These are phyloP conservation scores for Chaetothyriales sp. DNA, from an alignment of 2,329 filamentous ascomycete species.

Conservation along the genomic window DNA sequence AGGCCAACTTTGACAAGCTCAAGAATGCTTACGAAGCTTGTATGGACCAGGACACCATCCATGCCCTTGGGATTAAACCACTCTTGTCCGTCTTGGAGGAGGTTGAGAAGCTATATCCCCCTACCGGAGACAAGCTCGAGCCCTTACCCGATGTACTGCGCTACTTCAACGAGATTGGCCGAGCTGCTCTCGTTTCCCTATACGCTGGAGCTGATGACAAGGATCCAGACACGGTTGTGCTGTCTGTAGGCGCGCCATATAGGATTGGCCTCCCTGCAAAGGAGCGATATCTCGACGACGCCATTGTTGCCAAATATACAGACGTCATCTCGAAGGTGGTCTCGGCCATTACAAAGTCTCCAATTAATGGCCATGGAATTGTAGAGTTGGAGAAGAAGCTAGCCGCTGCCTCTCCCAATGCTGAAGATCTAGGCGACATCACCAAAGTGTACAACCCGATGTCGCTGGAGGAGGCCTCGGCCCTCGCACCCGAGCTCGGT, in stretches of 20 bases:
- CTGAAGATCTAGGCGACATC: slow-evolving; percentile 47
- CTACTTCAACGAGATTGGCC: slow-evolving; percentile 26
- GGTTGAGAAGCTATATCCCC: slow-evolving; percentile 35
- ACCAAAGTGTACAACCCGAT: slow-evolving; percentile 54
- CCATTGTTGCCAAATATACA: slow-evolving; percentile 40
- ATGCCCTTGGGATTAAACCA: slow-evolving; percentile 42
- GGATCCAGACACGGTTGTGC: slow-evolving; percentile 40
- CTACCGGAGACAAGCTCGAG: slow-evolving; percentile 17
- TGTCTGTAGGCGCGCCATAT: slow-evolving; percentile 32
- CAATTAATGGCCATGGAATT: slow-evolving; percentile 29
- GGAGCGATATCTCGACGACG: slow-evolving; percentile 45
- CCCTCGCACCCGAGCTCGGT: slow-evolving; percentile 43
- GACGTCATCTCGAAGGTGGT: slow-evolving; percentile 30
- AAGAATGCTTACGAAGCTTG: slow-evolving; percentile 53
- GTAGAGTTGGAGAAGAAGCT: slow-evolving; percentile 49
- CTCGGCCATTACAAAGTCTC: slow-evolving; percentile 25
- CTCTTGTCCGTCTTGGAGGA: slow-evolving; percentile 43
- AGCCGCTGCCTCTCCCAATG: slow-evolving; percentile 44
- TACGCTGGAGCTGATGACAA: slow-evolving; percentile 36
- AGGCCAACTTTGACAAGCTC: slow-evolving; percentile 53
- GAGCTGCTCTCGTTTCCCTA: slow-evolving; percentile 23
- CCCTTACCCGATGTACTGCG: slow-evolving; percentile 25
- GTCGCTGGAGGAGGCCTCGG: slow-evolving; percentile 41
- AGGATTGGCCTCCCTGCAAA: slow-evolving; percentile 48
- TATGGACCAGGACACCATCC: slow-evolving; percentile 47